Conservation (phyloP, 1,139 yeast genomes). For the Kodamaea anthophila region DNA sequence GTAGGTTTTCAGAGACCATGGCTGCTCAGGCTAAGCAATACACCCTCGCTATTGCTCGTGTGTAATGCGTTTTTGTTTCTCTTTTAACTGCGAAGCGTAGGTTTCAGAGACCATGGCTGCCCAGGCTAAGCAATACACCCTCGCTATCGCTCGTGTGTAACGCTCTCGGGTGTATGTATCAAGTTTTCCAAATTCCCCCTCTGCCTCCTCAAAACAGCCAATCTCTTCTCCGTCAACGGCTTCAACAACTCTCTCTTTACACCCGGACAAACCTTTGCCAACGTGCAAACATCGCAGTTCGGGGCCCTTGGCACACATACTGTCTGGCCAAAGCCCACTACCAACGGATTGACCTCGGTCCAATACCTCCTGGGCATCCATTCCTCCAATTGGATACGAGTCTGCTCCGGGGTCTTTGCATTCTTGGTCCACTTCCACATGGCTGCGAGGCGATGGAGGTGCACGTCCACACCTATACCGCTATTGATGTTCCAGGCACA, state of each 20-base stretch:
- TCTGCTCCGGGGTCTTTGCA: constrained; percentile 65
- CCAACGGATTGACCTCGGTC: constrained; percentile 76
- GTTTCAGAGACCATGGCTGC: too few relatives aligned
- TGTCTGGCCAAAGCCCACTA: constrained; percentile 93
- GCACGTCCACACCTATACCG: constrained; percentile 95
- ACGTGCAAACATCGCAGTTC: constrained; percentile 69
- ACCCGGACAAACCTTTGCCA: constrained; percentile 52
- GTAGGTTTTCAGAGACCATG: too few relatives aligned
- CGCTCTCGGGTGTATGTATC: too few relatives aligned
- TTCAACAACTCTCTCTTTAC: constrained; percentile 40
- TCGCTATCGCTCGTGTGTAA: too few relatives aligned
- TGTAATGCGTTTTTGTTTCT: too few relatives aligned
- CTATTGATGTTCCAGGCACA: constrained; percentile 69
- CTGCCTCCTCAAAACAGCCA: constrained; percentile 25
- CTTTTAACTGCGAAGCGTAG: too few relatives aligned
- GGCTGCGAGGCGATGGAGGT: constrained; percentile 73
- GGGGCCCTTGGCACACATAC: constrained; percentile 70
- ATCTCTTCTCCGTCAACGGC: constrained; percentile 25
- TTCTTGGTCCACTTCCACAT: constrained; percentile 74
- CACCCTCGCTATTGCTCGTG: too few relatives aligned
- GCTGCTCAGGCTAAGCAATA: too few relatives aligned
- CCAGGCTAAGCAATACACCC: too few relatives aligned
- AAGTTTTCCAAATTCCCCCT: constrained; percentile 26
- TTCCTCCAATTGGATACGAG: constrained; percentile 59
- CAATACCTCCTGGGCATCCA: constrained; percentile 75